These are phyloP conservation scores for Sicyos baderoa DNA, from an alignment of 306 rosid genomes.

Conservation along the genomic window DNA sequence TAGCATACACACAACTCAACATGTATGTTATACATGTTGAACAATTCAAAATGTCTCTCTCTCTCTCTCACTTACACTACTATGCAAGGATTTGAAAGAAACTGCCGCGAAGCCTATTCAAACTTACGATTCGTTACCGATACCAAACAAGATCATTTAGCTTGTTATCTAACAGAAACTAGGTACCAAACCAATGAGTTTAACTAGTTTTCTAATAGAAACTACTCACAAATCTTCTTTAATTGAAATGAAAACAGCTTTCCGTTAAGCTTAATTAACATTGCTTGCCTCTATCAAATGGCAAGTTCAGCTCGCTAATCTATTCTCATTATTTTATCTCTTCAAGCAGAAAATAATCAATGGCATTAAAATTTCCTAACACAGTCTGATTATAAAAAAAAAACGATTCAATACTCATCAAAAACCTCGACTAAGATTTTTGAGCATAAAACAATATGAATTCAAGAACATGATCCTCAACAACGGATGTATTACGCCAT, in stretches of 20 bases:
- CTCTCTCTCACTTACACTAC: not conserved
- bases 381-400: not conserved
- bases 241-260: not conserved
- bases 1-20: not conserved
- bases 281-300: not conserved
- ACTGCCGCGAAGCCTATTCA: not conserved
- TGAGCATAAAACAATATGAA: conserved; percentile 1
- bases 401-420: not conserved
- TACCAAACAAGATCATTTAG: not conserved
- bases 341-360: not conserved
- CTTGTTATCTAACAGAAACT: not conserved
- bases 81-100: not conserved
- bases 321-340: not conserved
- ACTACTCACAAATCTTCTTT: not conserved
- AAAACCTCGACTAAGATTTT: not conserved
- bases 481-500: too few relatives aligned
- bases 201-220: not conserved
- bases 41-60: not conserved
- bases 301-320: not conserved
- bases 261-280: not conserved
- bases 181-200: not conserved
- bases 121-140: not conserved
- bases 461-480: not conserved
- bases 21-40: not conserved
- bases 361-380: not conserved